Evolutionary conservation across 2,329 filamentous ascomycete species (phyloP), one percentile per base, ranked within the genome.

Genomic region (Neoarthrinium moseri): DNA sequence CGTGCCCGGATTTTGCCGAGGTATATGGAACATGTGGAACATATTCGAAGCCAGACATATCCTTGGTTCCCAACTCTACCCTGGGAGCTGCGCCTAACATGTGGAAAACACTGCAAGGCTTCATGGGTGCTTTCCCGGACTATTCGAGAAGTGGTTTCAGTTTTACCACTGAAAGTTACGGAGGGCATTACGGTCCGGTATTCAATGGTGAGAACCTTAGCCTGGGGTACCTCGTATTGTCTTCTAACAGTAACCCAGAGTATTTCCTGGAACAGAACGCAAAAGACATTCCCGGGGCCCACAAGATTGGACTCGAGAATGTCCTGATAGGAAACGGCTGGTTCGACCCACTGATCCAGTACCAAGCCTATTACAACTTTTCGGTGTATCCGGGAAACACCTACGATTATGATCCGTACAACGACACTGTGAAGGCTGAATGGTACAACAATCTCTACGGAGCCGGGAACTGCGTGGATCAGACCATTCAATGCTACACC

Each of bases 391-490:
- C 77, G 0, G 77, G 77, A 7, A 80, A 81, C 60, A 77, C 78
- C 0, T 81, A 81, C 56, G 74, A 79, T 52, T 75, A 74, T 53
- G 60, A 66, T 2, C 75, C 76, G 3, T 79, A 66, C 64, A 80
- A 77, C 56, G 69, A 65, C 8, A 69, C 72, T 3, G 62, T 74
- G 23, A 67, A 76, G 45, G 65, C 65, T 0, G 64, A 73, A 57
- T 73, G 80, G 63, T 80, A 79, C 67, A 81, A 83, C 63, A 76
- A 76, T 52, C 57, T 83, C 23, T 84, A 82, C 56, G 81, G 80
- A 1, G 57, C 67, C 3, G 81, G 81, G 26, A 84, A 84, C 60
- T 85, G 81, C 59, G 60, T 77, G 21, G 80, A 84, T 55, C 70
- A 72, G 46, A 73, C 77, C 13, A 64, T 71, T 10, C 67, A 77